phyloP scores from a whole-genome alignment of 208 protist genomes.

The Wallacemonas sp. region DNA sequence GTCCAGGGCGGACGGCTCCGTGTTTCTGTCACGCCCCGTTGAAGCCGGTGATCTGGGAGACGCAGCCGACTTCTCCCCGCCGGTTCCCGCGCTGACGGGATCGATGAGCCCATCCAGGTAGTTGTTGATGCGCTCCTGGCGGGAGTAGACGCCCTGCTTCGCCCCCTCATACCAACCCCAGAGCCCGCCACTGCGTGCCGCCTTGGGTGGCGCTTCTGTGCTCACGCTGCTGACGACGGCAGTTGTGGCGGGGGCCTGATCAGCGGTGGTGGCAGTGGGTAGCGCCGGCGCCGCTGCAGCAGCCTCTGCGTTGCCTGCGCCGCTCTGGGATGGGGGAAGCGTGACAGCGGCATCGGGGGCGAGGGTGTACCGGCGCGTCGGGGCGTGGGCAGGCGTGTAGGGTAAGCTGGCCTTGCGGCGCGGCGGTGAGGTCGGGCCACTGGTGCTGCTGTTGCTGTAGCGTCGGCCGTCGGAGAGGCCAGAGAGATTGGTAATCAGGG shows the following conservation, averaged over 20 bases:
- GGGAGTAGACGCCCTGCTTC: slow-evolving; percentile 12
- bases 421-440: neutral
- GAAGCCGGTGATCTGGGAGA: no score
- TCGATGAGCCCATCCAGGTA: slow-evolving; percentile 45
- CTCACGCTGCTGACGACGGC: no score
- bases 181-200: neutral
- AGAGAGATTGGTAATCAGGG: no score
- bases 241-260: no score
- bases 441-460: neutral
- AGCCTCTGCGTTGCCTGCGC: no score
- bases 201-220: neutral
- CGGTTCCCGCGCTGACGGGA: slow-evolving; percentile 23
- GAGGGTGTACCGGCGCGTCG: slow-evolving; percentile 5
- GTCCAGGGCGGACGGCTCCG: slow-evolving; percentile 3
- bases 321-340: no score
- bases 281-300: no score
- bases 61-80: slow-evolving; percentile 4
- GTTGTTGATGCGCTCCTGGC: slow-evolving; percentile 17
- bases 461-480: neutral
- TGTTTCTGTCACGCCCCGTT: neutral
- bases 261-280: no score
- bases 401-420: neutral
- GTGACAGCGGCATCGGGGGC: neutral
- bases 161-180: slow-evolving; percentile 26
- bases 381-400: neutral